Conservation (phyloP, 768 basidiomycete genomes). For the Neoboletus subvelutipes region DNA sequence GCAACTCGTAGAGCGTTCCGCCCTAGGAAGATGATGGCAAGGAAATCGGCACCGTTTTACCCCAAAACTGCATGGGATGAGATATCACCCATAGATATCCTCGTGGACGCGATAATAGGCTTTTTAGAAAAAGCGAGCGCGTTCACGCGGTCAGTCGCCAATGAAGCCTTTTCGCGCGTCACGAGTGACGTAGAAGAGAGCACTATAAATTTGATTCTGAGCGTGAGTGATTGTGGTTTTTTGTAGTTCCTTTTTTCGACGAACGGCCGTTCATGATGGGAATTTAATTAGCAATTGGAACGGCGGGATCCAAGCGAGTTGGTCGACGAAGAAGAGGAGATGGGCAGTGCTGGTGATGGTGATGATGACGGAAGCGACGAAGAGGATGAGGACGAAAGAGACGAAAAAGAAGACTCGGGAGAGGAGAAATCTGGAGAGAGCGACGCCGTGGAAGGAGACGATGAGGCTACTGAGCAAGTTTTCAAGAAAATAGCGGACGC, state of each 20-base stretch:
- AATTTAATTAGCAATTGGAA: slow-evolving; percentile 75
- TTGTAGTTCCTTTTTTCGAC: background rate
- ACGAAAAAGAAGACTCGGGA: slow-evolving; percentile 32
- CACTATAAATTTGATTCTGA: slow-evolving; percentile 78
- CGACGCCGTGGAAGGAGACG: slow-evolving; percentile 50
- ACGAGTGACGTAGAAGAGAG: slow-evolving; percentile 63
- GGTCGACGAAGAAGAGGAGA: slow-evolving; percentile 41
- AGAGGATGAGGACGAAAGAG: slow-evolving; percentile 32
- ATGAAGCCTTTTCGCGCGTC: slow-evolving; percentile 74
- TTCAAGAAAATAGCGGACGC: slow-evolving; percentile 67
- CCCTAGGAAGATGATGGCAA: too few species aligned
- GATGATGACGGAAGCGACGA: slow-evolving; percentile 37
- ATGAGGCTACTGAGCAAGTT: slow-evolving; percentile 49
- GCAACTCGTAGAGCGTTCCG: slow-evolving; percentile 59
- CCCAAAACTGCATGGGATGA: slow-evolving; percentile 16
- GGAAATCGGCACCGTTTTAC: slow-evolving; percentile 29
- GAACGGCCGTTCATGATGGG: background rate
- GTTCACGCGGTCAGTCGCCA: slow-evolving; percentile 78
- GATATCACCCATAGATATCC: slow-evolving; percentile 71
- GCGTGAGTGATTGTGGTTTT: slow-evolving; percentile 49
- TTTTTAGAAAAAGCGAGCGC: slow-evolving; percentile 81
- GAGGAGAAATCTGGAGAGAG: slow-evolving; percentile 36
- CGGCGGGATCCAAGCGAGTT: slow-evolving; percentile 60
- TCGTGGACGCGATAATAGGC: slow-evolving; percentile 89
- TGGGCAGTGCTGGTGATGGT: slow-evolving; percentile 37